Conservation (phyloP, 441 rosid species). For the Croton setiger region DNA sequence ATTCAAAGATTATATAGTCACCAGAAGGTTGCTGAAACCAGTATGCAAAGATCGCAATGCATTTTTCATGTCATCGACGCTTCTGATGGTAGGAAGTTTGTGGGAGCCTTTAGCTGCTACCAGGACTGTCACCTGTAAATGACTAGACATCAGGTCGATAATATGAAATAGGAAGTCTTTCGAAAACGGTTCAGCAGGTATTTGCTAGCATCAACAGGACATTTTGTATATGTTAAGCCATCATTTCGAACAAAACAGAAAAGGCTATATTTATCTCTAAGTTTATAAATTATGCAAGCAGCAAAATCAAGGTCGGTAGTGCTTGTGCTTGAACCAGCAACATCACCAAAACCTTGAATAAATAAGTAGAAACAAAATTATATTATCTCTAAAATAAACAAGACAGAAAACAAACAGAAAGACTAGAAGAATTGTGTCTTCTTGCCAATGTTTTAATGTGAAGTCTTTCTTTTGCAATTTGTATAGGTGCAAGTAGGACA, state of each 20-base stretch:
- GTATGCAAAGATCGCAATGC: conserved; percentile 18
- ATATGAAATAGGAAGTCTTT: neutral
- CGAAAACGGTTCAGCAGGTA: neutral
- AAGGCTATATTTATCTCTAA: neutral
- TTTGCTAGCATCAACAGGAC: neutral
- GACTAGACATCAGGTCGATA: neutral
- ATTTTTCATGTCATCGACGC: conserved; percentile 16
- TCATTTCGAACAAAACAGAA: neutral
- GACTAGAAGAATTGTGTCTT: neutral
- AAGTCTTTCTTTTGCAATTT: neutral
- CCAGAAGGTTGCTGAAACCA: conserved; percentile 12
- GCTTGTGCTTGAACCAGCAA: neutral
- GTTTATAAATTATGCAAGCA: neutral
- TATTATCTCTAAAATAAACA: no score
- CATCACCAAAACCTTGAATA: neutral
- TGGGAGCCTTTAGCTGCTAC: conserved; percentile 18
- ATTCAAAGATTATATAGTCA: neutral
- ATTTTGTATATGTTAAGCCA: neutral
- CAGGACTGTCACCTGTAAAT: conserved; percentile 20
- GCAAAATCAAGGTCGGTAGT: neutral
- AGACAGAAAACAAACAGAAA: neutral
- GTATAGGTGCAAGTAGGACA: neutral
- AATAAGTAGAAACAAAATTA: neutral
- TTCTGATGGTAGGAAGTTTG: conserved; percentile 4
- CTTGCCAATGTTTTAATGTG: neutral